Evolutionary conservation across 2,329 filamentous ascomycete genomes (phyloP).

Genomic region (Cucurbitaria berberidis): DNA sequence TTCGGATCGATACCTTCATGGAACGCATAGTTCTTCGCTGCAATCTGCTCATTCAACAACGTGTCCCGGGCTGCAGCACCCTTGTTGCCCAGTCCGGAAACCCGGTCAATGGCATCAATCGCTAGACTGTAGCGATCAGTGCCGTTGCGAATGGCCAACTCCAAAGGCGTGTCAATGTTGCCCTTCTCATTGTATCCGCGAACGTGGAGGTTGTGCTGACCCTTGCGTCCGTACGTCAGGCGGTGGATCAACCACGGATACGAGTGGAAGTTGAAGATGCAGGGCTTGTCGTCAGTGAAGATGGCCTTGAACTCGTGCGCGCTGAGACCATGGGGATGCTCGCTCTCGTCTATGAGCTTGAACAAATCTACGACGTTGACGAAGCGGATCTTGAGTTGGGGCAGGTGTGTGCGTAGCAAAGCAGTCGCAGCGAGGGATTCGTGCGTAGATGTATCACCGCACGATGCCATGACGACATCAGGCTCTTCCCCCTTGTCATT

Average conservation of each 20-base stretch:
- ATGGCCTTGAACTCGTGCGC: conserved; percentile 67
- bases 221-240: conserved; percentile 75
- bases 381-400: conserved; percentile 75
- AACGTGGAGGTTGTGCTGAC: conserved; percentile 72
- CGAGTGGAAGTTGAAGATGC: conserved; percentile 85
- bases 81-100: conserved; percentile 66
- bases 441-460: conserved; percentile 75
- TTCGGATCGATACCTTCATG: conserved; percentile 74
- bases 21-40: conserved; percentile 67
- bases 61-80: conserved; percentile 67
- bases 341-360: conserved; percentile 72
- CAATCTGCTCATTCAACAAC: conserved; percentile 69
- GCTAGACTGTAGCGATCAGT: conserved; percentile 79
- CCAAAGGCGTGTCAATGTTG: conserved; percentile 81
- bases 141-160: conserved; percentile 77
- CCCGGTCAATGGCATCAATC: conserved; percentile 75
- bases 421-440: conserved; percentile 78
- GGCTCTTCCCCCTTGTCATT: conserved; percentile 73
- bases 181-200: conserved; percentile 82
- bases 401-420: conserved; percentile 72
- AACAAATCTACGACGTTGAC: conserved; percentile 83
- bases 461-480: conserved; percentile 77
- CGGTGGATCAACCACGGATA: conserved; percentile 83
- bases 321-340: conserved; percentile 74
- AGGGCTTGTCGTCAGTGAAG: conserved; percentile 74